These are phyloP conservation scores for Aspergillus kassunensis DNA, from an alignment of 495 filamentous ascomycete genomes.

Conservation along the genomic window DNA sequence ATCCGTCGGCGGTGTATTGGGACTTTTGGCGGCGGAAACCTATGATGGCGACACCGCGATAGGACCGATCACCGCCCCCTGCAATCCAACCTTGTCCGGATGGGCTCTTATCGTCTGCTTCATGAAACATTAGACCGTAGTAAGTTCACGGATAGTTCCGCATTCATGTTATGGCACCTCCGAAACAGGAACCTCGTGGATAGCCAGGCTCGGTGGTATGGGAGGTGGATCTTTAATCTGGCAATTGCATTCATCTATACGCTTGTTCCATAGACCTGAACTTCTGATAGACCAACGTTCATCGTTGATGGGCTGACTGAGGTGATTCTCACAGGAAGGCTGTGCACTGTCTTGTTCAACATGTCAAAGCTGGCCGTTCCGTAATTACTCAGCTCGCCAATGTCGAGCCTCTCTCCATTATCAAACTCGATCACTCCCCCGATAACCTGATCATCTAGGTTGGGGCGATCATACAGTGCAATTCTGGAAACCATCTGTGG, in stretches of 20 bases:
- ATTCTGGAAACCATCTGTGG: slow-evolving; percentile 7
- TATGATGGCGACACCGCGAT: no score
- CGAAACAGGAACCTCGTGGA: no score
- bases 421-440: slow-evolving; percentile 8
- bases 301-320: slow-evolving; percentile 7
- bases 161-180: no score
- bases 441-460: slow-evolving; percentile 8
- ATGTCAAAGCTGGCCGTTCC: slow-evolving; percentile 4
- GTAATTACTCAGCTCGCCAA: not conserved
- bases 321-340: slow-evolving; percentile 7
- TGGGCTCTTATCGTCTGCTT: no score
- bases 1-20: not conserved
- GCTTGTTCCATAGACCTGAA: slow-evolving; percentile 5
- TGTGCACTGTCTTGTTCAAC: not conserved
- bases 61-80: no score
- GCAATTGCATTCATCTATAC: no score
- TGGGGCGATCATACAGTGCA: slow-evolving; percentile 9
- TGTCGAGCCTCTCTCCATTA: not conserved
- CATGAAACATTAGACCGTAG: no score
- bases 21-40: not conserved
- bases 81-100: no score
- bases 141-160: no score
- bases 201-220: no score
- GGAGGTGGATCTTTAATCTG: no score
- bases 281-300: slow-evolving; percentile 12